Conservation (phyloP, 2,329 filamentous ascomycete genomes). For the Huntiella savannae region DNA sequence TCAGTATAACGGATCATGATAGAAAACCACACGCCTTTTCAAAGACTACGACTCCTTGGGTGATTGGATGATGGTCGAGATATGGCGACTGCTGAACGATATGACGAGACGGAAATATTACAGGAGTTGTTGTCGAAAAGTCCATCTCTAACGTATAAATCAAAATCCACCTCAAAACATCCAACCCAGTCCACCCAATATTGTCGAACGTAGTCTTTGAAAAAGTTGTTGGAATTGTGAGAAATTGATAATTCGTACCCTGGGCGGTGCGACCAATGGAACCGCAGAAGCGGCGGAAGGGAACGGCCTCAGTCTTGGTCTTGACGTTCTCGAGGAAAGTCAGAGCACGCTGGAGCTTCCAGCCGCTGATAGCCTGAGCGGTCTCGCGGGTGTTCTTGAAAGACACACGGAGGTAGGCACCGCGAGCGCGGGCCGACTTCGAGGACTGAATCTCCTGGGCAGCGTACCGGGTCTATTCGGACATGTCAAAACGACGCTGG, state of each 20-base stretch:
- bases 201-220: too few species aligned
- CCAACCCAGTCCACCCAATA: too few species aligned
- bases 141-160: too few species aligned
- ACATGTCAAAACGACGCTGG: slow-evolving; percentile 4
- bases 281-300: slow-evolving; percentile 94
- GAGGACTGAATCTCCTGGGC: slow-evolving; percentile 68
- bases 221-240: too few species aligned
- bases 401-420: slow-evolving; percentile 95
- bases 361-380: slow-evolving; percentile 97
- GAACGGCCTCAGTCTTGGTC: slow-evolving; percentile 91
- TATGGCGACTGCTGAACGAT: neutral
- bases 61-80: neutral
- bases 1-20: slow-evolving; percentile 1
- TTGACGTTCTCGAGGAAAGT: slow-evolving; percentile 97
- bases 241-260: slow-evolving; percentile 46
- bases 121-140: too few species aligned
- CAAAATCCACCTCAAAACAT: too few species aligned
- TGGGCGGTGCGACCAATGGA: slow-evolving; percentile 90
- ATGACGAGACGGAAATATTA: too few species aligned
- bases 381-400: slow-evolving; percentile 99
- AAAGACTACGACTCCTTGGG: neutral
- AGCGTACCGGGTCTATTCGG: slow-evolving; percentile 75
- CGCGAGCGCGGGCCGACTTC: slow-evolving; percentile 94
- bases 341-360: slow-evolving; percentile 89
- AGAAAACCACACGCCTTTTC: too few species aligned